Evolutionary conservation across 2,329 filamentous ascomycete species (phyloP).

Genomic region (Scorias spongiosa): DNA sequence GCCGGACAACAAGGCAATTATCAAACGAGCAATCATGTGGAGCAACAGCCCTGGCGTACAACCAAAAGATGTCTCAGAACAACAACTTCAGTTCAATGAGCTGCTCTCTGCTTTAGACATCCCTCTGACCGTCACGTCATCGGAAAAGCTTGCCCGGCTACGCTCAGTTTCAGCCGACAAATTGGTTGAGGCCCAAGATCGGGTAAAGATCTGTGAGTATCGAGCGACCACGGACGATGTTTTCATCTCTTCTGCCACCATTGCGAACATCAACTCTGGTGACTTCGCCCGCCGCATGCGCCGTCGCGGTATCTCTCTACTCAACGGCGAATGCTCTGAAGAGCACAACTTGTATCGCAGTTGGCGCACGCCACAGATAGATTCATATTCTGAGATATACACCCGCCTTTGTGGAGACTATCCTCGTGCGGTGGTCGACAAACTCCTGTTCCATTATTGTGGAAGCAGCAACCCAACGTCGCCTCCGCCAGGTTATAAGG

Average conservation of each 20-base stretch:
- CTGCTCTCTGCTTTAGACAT: constrained; percentile 32
- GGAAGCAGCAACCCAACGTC: constrained; percentile 14
- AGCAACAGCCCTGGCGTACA: constrained; percentile 40
- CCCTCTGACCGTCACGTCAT: constrained; percentile 21
- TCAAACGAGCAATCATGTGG: constrained; percentile 38
- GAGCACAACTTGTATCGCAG: constrained; percentile 38
- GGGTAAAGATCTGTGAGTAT: constrained; percentile 38
- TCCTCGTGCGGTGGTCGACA: constrained; percentile 27
- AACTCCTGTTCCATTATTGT: constrained; percentile 31
- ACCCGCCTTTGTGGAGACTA: constrained; percentile 39
- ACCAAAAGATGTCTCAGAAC: constrained; percentile 32
- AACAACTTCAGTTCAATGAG: constrained; percentile 38
- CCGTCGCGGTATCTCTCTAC: constrained; percentile 30
- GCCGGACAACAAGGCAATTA: constrained; percentile 29
- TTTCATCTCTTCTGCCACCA: constrained; percentile 32
- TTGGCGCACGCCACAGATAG: constrained; percentile 32
- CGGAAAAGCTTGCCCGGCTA: constrained; percentile 32
- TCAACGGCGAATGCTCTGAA: constrained; percentile 40
- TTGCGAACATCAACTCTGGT: constrained; percentile 33
- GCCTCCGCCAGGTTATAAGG: constrained; percentile 24
- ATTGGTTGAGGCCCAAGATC: constrained; percentile 28
- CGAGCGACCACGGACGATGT: constrained; percentile 34
- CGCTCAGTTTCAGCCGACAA: constrained; percentile 23
- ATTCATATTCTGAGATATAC: constrained; percentile 28
- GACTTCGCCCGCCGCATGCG: constrained; percentile 31